A percentile compares a stretch with the other conserved stretches of the same genome.
Conservation (phyloP, 1,139 yeast species). For the Hanseniaspora uvarum region DNA sequence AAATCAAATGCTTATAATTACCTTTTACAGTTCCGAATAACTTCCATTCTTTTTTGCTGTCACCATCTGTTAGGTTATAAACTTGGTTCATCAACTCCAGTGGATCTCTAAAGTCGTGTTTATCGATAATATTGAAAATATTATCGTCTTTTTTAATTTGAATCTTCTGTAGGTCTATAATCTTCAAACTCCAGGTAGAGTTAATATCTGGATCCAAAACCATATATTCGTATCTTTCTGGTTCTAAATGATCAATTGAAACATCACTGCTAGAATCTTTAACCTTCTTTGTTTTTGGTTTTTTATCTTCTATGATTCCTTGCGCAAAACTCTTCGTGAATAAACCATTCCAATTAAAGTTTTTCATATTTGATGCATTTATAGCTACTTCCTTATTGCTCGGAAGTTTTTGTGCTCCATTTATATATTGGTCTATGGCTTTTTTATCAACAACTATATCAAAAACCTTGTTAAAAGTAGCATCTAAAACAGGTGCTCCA, state of each 20-base stretch:
- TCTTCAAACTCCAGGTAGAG: conserved; percentile 11
- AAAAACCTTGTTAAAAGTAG: conserved; percentile 7
- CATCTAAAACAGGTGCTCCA: conserved; percentile 1
- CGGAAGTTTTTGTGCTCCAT: not conserved
- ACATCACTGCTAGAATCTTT: not conserved
- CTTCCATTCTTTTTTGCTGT: not conserved
- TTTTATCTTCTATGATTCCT: not conserved
- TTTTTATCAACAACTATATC: not conserved
- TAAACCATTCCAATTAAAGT: conserved; percentile 7
- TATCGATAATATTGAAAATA: conserved; percentile 10
- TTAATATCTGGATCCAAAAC: conserved; percentile 10
- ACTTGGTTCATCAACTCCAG: conserved; percentile 11
- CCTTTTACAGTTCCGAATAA: conserved; percentile 5
- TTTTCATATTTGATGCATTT: not conserved
- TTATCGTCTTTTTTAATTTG: not conserved
- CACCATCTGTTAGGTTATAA: not conserved
- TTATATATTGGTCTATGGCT: not conserved
- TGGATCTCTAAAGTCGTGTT: conserved; percentile 13
- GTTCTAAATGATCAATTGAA: conserved; percentile 6
- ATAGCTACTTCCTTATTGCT: not conserved
- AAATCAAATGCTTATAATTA: conserved; percentile 1
- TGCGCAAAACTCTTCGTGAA: not conserved
- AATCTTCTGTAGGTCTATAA: conserved; percentile 7
- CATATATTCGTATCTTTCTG: conserved; percentile 15
- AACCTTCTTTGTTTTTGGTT: not conserved